Conservation (phyloP, 805 yeast genomes). For the Kodamaea fukazawae region DNA sequence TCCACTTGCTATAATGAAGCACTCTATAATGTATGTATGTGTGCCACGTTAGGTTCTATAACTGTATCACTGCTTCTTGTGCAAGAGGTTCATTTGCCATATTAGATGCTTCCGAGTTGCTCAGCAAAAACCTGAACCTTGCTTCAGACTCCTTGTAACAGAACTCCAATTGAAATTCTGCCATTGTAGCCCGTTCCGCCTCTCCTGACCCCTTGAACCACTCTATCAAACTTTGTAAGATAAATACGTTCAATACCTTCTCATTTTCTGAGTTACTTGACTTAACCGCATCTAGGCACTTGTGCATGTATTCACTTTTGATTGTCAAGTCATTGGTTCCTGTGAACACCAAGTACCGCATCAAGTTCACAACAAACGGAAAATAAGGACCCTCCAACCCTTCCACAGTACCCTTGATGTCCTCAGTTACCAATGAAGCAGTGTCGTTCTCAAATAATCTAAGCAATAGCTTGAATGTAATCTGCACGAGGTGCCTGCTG, state of each 20-base stretch:
- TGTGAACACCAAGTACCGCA: slow-evolving; percentile 15
- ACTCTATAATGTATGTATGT: no score
- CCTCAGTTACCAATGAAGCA: slow-evolving; percentile 1
- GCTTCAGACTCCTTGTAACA: slow-evolving; percentile 8
- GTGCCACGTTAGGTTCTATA: no score
- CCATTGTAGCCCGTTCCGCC: slow-evolving; percentile 19
- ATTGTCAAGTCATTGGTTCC: slow-evolving; percentile 14
- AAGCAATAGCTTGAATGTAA: slow-evolving; percentile 17
- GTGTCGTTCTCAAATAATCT: slow-evolving; percentile 8
- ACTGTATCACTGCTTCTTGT: no score
- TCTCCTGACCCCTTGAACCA: slow-evolving; percentile 17
- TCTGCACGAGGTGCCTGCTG: slow-evolving; percentile 13
- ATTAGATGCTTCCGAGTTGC: slow-evolving; percentile 1
- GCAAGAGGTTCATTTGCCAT: no score
- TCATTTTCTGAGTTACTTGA: slow-evolving; percentile 18
- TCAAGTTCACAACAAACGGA: slow-evolving; percentile 18
- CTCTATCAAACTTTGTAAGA: slow-evolving; percentile 16
- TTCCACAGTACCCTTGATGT: slow-evolving; percentile 5
- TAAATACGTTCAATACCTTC: slow-evolving; percentile 18
- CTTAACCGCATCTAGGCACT: slow-evolving; percentile 14
- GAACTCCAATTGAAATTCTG: slow-evolving; percentile 18
- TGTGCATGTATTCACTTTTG: slow-evolving; percentile 15
- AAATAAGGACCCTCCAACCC: slow-evolving; percentile 6
- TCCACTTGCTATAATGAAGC: no score
- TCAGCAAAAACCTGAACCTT: slow-evolving; percentile 12